Evolutionary conservation across 2,329 filamentous ascomycete species (phyloP), one percentile per base, ranked within the genome.

Genomic region (Westerdykella aurantiaca): DNA sequence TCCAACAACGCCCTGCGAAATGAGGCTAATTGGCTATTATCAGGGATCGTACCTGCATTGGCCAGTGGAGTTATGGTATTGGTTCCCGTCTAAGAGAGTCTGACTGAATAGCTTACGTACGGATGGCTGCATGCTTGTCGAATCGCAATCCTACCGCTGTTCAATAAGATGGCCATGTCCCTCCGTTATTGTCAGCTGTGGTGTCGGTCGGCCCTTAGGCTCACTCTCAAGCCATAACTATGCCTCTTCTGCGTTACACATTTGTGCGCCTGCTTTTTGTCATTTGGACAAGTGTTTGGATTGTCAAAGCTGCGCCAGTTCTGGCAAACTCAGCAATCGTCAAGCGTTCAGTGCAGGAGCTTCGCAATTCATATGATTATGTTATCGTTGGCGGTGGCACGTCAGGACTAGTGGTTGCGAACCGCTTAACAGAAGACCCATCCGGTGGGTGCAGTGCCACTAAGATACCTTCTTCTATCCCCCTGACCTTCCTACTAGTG

Each of bases 321-420:
- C 10, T 16, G n/a, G 33, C 33, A 18, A 35, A 14, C 7, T 18
- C 33, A 3, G 33, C 33, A 35, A 13, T 13, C 16, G 33, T 35
- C n/a, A 35, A 35, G 17, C 33, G 17, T 18, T 35, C 33, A 16
- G 33, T 35, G n/a, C 33, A 35, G 7, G 33, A 35, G 16, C 33
- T 35, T 35, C 33, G 33, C 10, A 16, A 9, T 16, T 35, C 33
- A 13, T 66, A 53, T 29, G 62, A 66, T 39, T 64, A 64, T 38
- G 52, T 64, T 7, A 41, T 66, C 17, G 54, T 66, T 9, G 60
- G 61, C 13, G 62, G 59, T 31, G 61, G 62, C 6, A 50, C 60
- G 4, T 54, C 57, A 17, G 62, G 62, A 6, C 47, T 63, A 1
- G 54, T 57, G 10, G 56, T 64, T 34, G 62, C 61, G 2, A 59